Evolutionary conservation across 192 early-diverging fungal species (phyloP).

Genomic region (Jimgerdemannia lactiflua): DNA sequence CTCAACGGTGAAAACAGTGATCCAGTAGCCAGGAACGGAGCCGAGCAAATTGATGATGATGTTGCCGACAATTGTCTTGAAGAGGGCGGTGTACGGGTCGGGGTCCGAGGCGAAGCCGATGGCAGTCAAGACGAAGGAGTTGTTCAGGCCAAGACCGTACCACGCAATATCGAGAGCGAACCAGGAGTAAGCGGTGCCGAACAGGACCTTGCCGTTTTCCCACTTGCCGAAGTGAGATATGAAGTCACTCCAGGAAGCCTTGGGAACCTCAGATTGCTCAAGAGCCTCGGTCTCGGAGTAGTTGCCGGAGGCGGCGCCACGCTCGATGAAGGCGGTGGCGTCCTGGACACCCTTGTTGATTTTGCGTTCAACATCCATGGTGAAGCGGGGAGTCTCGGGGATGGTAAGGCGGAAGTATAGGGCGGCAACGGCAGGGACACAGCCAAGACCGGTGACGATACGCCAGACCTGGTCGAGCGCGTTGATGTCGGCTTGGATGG

Average conservation of each 20-base stretch:
- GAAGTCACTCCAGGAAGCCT: constrained; percentile 55
- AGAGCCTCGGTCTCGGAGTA: constrained; percentile 33
- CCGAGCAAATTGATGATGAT: constrained; percentile 86
- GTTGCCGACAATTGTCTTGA: constrained; percentile 79
- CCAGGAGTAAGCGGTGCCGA: constrained; percentile 75
- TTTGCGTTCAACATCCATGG: constrained; percentile 68
- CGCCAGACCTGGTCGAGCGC: constrained; percentile 91
- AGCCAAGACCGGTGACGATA: constrained; percentile 81
- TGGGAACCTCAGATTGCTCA: constrained; percentile 17
- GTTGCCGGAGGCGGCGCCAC: constrained; percentile 39
- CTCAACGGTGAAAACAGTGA: constrained; percentile 89
- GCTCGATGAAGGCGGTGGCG: constrained; percentile 37
- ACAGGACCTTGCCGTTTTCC: constrained; percentile 77
- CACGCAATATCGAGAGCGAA: constrained; percentile 77
- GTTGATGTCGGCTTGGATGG: constrained; percentile 50
- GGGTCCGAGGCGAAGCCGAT: constrained; percentile 60
- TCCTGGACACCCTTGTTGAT: constrained; percentile 59
- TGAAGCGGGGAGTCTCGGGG: constrained; percentile 91
- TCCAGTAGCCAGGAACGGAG: constrained; percentile 94
- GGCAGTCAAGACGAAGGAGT: constrained; percentile 64
- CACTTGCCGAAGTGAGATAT: constrained; percentile 70
- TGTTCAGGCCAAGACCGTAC: constrained; percentile 84
- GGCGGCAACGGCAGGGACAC: constrained; percentile 76
- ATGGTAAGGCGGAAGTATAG: constrained; percentile 93
- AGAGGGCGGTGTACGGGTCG: constrained; percentile 24